A percentile compares a stretch with the other conserved stretches of the same genome.
Evolutionary conservation across 305 asterid genomes (phyloP).

Genomic region (Solanum hybrid): DNA sequence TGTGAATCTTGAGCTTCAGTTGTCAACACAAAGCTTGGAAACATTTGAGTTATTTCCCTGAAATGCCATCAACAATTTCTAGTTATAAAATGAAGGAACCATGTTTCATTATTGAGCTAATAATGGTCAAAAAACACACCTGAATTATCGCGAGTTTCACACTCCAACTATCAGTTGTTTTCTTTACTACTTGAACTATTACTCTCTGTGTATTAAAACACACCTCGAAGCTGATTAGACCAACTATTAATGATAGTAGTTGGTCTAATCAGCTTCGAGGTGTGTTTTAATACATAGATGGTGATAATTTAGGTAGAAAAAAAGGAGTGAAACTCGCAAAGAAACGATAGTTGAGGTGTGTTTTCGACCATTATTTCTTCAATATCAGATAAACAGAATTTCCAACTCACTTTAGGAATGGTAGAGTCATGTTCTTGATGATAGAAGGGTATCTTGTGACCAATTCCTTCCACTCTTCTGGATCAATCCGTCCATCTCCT

Average conservation of each 20-base stretch:
- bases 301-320: not conserved
- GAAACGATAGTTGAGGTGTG: not conserved
- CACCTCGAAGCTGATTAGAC: not conserved
- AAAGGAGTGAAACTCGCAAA: not conserved
- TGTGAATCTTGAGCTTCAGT: not conserved
- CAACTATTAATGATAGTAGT: not conserved
- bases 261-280: not conserved
- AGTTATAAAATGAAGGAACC: not conserved
- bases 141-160: not conserved
- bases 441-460: slow-evolving; percentile 60
- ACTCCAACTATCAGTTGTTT: too few relatives aligned
- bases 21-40: slow-evolving; percentile 2
- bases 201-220: not conserved
- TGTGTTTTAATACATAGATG: not conserved
- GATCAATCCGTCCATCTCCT: slow-evolving; percentile 67
- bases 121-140: not conserved
- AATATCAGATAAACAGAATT: not conserved
- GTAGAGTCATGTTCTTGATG: slow-evolving; percentile 78
- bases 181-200: not conserved
- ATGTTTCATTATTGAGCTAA: not conserved
- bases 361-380: not conserved
- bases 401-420: slow-evolving; percentile 46
- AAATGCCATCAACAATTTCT: not conserved
- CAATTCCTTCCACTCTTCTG: slow-evolving; percentile 68
- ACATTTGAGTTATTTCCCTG: slow-evolving; percentile 4